A percentile compares a stretch with the other conserved stretches of the same genome.
These are phyloP conservation scores for Conticribra guillardii DNA, from an alignment of 108 stramenopile species.

Conservation along the genomic window DNA sequence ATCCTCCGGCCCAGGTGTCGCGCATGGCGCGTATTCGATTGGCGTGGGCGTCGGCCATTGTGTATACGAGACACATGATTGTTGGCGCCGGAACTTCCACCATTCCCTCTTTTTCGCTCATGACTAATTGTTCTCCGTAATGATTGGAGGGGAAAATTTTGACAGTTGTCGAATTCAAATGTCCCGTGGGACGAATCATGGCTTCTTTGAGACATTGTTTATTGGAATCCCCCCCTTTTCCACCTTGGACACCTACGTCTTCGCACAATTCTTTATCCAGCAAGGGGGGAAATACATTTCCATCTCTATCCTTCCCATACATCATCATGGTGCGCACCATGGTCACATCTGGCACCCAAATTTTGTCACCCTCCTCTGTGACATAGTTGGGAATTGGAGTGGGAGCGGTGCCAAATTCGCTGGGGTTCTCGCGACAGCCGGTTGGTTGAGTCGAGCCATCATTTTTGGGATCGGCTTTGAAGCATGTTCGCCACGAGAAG, in stretches of 20 bases:
- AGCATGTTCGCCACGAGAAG: slow-evolving; percentile 70
- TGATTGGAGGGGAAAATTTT: slow-evolving; percentile 46
- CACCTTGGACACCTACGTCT: slow-evolving; percentile 50
- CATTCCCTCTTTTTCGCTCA: slow-evolving; percentile 12
- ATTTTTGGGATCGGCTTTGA: slow-evolving; percentile 45
- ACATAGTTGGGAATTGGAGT: neutral
- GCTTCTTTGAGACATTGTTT: slow-evolving; percentile 44
- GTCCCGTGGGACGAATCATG: slow-evolving; percentile 38
- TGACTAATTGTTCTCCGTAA: slow-evolving; percentile 24
- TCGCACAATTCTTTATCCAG: slow-evolving; percentile 65
- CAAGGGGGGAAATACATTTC: slow-evolving; percentile 75
- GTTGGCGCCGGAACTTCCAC: slow-evolving; percentile 46
- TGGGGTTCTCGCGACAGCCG: slow-evolving; percentile 57
- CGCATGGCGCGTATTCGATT: slow-evolving; percentile 67
- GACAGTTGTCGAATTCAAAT: slow-evolving; percentile 43
- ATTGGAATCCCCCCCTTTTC: slow-evolving; percentile 45
- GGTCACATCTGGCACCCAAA: slow-evolving; percentile 80
- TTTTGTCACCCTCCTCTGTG: slow-evolving; percentile 1
- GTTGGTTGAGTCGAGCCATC: slow-evolving; percentile 25
- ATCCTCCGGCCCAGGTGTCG: slow-evolving; percentile 73
- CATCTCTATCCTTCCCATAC: slow-evolving; percentile 60
- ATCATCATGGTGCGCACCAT: slow-evolving; percentile 67
- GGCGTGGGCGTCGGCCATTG: slow-evolving; percentile 63
- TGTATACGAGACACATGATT: slow-evolving; percentile 81
- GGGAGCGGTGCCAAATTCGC: slow-evolving; percentile 41